Base-by-base conservation (phyloP, 495 filamentous ascomycete species). In the Xylaria palmicola region DNA sequence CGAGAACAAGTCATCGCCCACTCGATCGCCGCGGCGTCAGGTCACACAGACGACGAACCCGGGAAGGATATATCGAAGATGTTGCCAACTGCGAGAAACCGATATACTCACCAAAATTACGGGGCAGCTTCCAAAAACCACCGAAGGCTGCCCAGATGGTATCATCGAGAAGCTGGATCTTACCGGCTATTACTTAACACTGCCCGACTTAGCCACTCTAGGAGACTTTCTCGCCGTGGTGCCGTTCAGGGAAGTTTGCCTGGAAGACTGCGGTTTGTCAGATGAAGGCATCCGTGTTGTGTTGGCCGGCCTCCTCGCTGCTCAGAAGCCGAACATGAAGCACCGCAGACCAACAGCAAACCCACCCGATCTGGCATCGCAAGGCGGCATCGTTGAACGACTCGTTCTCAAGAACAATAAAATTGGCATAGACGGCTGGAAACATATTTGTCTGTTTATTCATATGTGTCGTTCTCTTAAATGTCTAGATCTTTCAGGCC, bases 151-250 rank as follows among this genome's bases (percentile, higher is more conserved):
- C 3, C 74, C 79, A 7, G 79, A 85, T 64, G 91, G 92, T 9
- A 81, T 91, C 27, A 86, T 98, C 0, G 85, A 86, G 43, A 88
- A 84, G 66, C 75, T 98, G 13, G 91, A 98, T 71, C 81, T 98
- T 4, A 90, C 86, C 8, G 89, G 88, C 32, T 96, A 92, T 64
- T 87, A 86, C 66, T 85, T 98, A 81, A 86, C 89, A 44, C 75
- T 93, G 22, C 79, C 89, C 12, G 94, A 98, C 71, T 77, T 95
- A 32, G 75, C 91, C 24, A 95, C 93, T 0, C 80, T 98, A 20
- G 89, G 91, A 52, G 94, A 98, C 69, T 98, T 93, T 79, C 80
- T 98, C 26, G 94, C 94, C 13, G 84, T 98, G 3, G 94, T 98
- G 7, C 93, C 94, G 0, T 86, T 98, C 6, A 89, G 87, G 62